A percentile compares a stretch with the other conserved stretches of the same genome.
phyloP scores from a whole-genome alignment of 2,329 filamentous ascomycete species.

The Ophiostoma ulmi region DNA sequence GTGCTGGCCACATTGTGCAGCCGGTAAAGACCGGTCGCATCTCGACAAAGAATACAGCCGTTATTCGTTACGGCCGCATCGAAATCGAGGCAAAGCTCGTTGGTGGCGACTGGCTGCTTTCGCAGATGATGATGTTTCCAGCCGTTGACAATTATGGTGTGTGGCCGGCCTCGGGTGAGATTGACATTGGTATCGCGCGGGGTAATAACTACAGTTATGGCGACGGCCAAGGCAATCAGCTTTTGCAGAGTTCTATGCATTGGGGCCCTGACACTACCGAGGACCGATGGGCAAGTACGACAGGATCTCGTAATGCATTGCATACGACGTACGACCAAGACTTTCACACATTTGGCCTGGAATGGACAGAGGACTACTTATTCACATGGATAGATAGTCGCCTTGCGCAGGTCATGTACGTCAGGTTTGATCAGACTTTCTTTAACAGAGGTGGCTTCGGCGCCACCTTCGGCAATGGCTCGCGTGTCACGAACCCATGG shows the following conservation, averaged over 20 bases:
- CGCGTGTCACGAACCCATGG: conserved; percentile 21
- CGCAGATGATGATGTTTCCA: conserved; percentile 23
- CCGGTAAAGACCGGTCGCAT: conserved; percentile 24
- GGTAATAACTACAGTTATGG: conserved; percentile 25
- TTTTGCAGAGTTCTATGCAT: conserved; percentile 22
- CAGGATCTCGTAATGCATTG: conserved; percentile 18
- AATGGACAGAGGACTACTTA: conserved; percentile 25
- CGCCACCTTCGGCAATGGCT: conserved; percentile 22
- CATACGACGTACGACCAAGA: conserved; percentile 18
- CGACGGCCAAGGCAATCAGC: conserved; percentile 19
- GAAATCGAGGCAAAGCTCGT: conserved; percentile 26
- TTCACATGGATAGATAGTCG: conserved; percentile 25
- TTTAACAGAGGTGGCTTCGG: conserved; percentile 17
- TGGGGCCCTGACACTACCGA: conserved; percentile 24
- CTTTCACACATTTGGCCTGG: conserved; percentile 25
- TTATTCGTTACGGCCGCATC: conserved; percentile 25
- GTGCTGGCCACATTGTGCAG: conserved; percentile 23
- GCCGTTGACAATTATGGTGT: conserved; percentile 23
- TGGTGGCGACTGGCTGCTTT: conserved; percentile 27
- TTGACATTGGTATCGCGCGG: conserved; percentile 23
- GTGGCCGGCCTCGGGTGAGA: conserved; percentile 26
- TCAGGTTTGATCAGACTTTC: conserved; percentile 22
- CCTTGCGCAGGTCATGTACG: conserved; percentile 24
- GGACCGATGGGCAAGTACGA: conserved; percentile 23
- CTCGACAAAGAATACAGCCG: conserved; percentile 24